Evolutionary conservation across 306 rosid genomes (phyloP), one percentile per base, ranked within the genome.

Genomic region (Vigna unguiculata): DNA sequence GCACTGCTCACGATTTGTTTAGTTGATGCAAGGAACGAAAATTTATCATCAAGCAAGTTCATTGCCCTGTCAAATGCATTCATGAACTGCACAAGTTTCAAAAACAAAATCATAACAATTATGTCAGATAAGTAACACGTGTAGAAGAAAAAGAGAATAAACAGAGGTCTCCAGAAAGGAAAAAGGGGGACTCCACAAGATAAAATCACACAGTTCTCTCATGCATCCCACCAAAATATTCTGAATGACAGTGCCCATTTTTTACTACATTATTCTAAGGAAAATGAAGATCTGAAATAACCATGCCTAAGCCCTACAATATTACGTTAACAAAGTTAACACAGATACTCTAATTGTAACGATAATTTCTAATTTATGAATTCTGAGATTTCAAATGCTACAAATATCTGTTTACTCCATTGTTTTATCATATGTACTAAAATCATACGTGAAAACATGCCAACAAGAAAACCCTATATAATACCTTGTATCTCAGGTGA

Each of bases 401-500:
- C 16, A 59, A 19, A 1, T 43, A 24, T 57, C 41, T 73, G 58
- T 59, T 53, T 6, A 25, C 49, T 28, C 15, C 45, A 43, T 45
- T 74, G 6, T 59, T 19, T 10, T 32, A 60, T 60, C 30, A 9
- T 45, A 32, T 46, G 28, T 45, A 28, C 15, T 17, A 45, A 59
- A 59, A 28, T 30, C 70, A 46, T 73, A 43, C 21, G 9, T 22
- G 43, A 14, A 55, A 71, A 71, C 25, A 36, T n/a, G 59, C 46
- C 17, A 46, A 61, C 53, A 24, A 47, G 16, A 46, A 61, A 48
- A 48, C 36, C 20, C 43, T 47, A 51, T 19, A 51, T 28, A 65
- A 94, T 69, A 94, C 98, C 96, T 87, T 88, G 78, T 92, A 94
- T 89, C 97, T 87, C 86, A 94, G 76, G 82, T 94, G 97, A 49